Evolutionary conservation across 2,329 filamentous ascomycete genomes (phyloP), one percentile per base, ranked within the genome.

Genomic region (Phyllosticta citribraziliensis): DNA sequence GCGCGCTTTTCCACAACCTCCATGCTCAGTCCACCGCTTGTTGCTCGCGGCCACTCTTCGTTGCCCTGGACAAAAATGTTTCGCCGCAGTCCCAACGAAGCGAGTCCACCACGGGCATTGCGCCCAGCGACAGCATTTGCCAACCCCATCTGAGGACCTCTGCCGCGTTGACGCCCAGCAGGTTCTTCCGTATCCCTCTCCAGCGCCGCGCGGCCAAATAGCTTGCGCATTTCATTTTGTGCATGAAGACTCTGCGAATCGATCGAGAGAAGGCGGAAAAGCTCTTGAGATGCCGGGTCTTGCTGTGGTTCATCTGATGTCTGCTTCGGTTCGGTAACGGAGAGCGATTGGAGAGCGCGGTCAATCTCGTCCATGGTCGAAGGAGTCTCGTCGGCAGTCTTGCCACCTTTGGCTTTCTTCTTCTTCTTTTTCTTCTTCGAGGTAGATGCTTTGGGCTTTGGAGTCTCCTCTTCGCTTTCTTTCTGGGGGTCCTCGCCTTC

Each of bases 31-130:
- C 94, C 94, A 17, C 88, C 89, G 35, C 88, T 86, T 1, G 90
- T 84, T 57, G 86, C 86, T 33, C 84, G 81, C 3, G 91, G 92
- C 92, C 92, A 97, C 57, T 89, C 85, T 65, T 94, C 90, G 69
- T 91, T 92, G 55, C 89, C 90, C 66, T 91, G 88, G 63, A 96
- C 85, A 69, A 96, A 93, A 12, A 89, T 81, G 69, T 96, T 97
- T 40, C 88, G 83, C 53, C 89, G 83, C 30, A 89, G 78, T 20
- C 88, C 86, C 33, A 91, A 79, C 58, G 90, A 86, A 1, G 86
- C 84, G 57, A 94, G 79, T 66, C 83, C 86, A 1, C 81, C 81
- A 17, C 82, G 82, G 5, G 81, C 80, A 63, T 81, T 80, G 63
- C 78, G 75, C 12, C 80, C 82, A 24, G 79, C 79, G 53, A 85